Evolutionary conservation across 2,329 filamentous ascomycete genomes (phyloP).

Genomic region (Beauveria asiatica): DNA sequence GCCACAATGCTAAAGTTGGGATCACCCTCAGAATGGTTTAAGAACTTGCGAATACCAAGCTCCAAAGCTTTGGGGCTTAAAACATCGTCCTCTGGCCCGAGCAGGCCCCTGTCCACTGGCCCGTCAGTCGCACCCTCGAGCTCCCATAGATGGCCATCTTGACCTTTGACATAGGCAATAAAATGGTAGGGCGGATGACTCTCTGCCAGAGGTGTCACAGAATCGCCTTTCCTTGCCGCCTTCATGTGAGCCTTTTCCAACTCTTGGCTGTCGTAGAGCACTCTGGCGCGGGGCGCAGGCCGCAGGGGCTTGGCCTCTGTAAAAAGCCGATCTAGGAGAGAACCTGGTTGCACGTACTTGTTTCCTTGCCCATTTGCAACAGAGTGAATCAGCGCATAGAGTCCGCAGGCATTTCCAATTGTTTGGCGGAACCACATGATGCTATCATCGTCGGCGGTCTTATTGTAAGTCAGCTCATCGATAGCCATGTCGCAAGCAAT

Average conservation of each 20-base stretch:
- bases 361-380: slow-evolving; percentile 60
- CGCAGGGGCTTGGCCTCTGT: slow-evolving; percentile 51
- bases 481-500: slow-evolving; percentile 16
- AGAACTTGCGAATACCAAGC: slow-evolving; percentile 40
- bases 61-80: slow-evolving; percentile 61
- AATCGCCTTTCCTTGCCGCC: slow-evolving; percentile 61
- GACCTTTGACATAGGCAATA: slow-evolving; percentile 67
- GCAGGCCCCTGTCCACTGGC: slow-evolving; percentile 55
- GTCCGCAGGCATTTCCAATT: slow-evolving; percentile 72
- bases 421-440: slow-evolving; percentile 82
- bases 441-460: slow-evolving; percentile 40
- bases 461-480: slow-evolving; percentile 24
- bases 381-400: slow-evolving; percentile 69
- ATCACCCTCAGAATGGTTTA: slow-evolving; percentile 28
- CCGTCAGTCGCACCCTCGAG: slow-evolving; percentile 68
- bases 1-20: slow-evolving; percentile 33
- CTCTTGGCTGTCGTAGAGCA: slow-evolving; percentile 61
- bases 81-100: slow-evolving; percentile 51
- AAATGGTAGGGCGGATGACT: slow-evolving; percentile 65
- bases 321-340: slow-evolving; percentile 51
- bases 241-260: slow-evolving; percentile 66
- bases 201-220: slow-evolving; percentile 51
- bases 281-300: slow-evolving; percentile 52
- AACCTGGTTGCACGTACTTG: slow-evolving; percentile 42
- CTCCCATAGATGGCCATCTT: slow-evolving; percentile 63